These are phyloP conservation scores for Trametes hirsuta DNA, from an alignment of 1,284 basidiomycete genomes.

Conservation along the genomic window DNA sequence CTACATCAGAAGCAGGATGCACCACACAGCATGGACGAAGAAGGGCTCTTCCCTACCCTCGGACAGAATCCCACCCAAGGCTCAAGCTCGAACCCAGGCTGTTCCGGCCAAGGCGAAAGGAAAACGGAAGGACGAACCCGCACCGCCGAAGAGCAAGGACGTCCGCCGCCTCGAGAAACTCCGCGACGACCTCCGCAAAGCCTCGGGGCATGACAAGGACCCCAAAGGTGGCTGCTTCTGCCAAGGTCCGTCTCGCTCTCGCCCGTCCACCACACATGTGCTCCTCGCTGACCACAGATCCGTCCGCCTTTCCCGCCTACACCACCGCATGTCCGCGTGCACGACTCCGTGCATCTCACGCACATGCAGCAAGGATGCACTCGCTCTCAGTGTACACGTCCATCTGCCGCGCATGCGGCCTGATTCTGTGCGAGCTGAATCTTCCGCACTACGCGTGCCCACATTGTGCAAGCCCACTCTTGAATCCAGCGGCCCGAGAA, in stretches of 20 bases:
- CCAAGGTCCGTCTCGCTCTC: constrained; percentile 46
- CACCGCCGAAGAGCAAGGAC: constrained; percentile 34
- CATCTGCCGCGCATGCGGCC: constrained; percentile 61
- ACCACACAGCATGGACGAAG: constrained; percentile 31
- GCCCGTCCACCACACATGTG: background rate
- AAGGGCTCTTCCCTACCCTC: constrained; percentile 31
- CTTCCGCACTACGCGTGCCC: constrained; percentile 59
- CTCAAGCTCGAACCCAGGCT: constrained; percentile 15
- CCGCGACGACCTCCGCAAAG: constrained; percentile 29
- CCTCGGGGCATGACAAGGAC: constrained; percentile 44
- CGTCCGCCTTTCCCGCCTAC: background rate
- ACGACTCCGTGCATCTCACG: background rate
- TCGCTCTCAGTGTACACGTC: constrained; percentile 56
- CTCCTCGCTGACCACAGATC: background rate
- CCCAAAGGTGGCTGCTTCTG: constrained; percentile 70
- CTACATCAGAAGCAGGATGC: constrained; percentile 10
- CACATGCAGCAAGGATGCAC: constrained; percentile 56
- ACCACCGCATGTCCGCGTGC: too few relatives aligned
- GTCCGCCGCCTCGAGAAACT: constrained; percentile 35
- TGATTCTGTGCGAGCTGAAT: constrained; percentile 65
- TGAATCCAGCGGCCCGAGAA: constrained; percentile 38
- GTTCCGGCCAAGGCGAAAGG: constrained; percentile 26
- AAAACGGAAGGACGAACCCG: constrained; percentile 22
- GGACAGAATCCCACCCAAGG: constrained; percentile 31
- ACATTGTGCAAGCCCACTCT: constrained; percentile 48